Percentiles rank a stretch among this genome's conserved stretches.
Evolutionary conservation across 176 grass and related monocot genomes (phyloP).

Genomic region (Musa beccarii): DNA sequence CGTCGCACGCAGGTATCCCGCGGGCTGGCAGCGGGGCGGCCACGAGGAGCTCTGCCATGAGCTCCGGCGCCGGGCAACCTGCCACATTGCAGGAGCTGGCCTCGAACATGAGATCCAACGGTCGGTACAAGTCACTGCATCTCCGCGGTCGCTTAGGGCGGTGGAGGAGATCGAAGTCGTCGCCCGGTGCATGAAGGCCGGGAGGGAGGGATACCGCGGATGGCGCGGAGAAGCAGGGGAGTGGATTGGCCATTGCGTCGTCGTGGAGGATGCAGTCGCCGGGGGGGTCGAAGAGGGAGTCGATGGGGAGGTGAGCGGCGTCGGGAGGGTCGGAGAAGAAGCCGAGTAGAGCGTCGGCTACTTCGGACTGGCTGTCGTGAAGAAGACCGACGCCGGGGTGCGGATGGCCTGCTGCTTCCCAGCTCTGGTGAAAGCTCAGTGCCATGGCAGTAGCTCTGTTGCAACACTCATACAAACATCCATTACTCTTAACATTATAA

Average conservation of each 20-base stretch:
- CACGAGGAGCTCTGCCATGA: neutral
- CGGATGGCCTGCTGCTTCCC: neutral
- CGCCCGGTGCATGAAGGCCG: neutral
- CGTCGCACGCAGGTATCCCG: neutral
- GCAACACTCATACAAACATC: neutral
- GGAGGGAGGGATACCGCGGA: slow-evolving; percentile 9
- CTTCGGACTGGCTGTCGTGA: neutral
- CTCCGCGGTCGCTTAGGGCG: slow-evolving; percentile 25
- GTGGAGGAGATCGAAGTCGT: neutral
- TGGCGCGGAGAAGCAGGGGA: neutral
- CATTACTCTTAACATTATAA: too few relatives aligned
- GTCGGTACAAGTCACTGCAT: neutral
- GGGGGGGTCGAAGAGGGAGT: neutral
- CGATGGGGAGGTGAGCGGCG: neutral
- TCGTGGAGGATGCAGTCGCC: neutral
- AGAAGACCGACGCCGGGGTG: neutral
- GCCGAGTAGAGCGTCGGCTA: neutral
- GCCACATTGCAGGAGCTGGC: neutral
- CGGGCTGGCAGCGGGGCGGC: neutral
- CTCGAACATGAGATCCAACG: neutral
- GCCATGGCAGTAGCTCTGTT: neutral
- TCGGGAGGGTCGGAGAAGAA: neutral
- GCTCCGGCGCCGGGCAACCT: neutral
- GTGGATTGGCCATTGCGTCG: neutral
- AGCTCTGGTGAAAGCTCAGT: neutral